Percentiles rank a stretch among this genome's conserved stretches.
Conservation (phyloP, 345 rosid species). For the Leavenworthia alabamica region DNA sequence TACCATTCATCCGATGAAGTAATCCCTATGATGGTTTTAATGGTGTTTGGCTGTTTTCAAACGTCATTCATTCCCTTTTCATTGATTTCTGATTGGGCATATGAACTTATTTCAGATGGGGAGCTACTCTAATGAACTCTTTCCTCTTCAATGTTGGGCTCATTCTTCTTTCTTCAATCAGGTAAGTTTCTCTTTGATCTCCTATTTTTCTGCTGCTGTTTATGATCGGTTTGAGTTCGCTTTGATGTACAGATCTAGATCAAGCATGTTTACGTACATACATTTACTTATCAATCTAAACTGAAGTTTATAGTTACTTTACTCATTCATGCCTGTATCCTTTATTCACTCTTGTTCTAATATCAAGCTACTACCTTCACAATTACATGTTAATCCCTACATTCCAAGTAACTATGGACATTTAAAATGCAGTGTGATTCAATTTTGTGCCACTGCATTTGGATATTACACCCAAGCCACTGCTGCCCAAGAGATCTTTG, state of each 20-base stretch:
- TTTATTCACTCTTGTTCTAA: neutral
- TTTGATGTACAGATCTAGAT: neutral
- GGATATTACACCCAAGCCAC: constrained; percentile 99
- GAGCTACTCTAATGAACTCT: constrained; percentile 96
- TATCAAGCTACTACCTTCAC: neutral
- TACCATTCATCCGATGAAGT: constrained; percentile 99
- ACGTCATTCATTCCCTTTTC: neutral
- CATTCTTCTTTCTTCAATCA: constrained; percentile 87
- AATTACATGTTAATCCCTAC: neutral
- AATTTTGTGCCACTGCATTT: constrained; percentile 89
- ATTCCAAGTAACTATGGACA: constrained; percentile 5
- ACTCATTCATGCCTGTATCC: neutral
- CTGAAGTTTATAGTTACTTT: neutral
- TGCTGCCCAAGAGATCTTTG: constrained; percentile 96
- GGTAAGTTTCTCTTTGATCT: constrained; percentile 40
- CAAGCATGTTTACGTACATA: neutral
- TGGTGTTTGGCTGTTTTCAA: constrained; percentile 8
- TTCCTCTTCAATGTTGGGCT: constrained; percentile 98
- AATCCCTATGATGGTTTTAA: constrained; percentile 25
- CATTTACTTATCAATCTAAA: neutral
- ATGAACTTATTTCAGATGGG: constrained; percentile 66
- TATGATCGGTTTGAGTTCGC: neutral
- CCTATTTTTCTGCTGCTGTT: neutral
- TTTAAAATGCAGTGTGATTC: constrained; percentile 73
- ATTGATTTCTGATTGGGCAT: constrained; percentile 25